Conservation (phyloP, 2,329 filamentous ascomycete genomes). For the Stachybotrys elegans region DNA sequence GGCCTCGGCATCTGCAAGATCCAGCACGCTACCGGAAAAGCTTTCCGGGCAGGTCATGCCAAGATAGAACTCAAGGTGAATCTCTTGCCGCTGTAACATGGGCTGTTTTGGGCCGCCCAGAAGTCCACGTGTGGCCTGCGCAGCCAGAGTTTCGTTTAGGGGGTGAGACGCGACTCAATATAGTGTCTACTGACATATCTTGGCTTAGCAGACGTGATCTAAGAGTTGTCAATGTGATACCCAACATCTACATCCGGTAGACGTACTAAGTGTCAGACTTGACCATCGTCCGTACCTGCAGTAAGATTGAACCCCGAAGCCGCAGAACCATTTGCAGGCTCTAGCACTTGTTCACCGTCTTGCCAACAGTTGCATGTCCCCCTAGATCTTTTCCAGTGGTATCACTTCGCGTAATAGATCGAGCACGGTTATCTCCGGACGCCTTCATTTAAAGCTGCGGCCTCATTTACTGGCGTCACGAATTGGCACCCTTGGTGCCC, state of each 20-base stretch:
- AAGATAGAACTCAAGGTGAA: not conserved
- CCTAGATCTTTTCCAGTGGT: constrained; percentile 27
- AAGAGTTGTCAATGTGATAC: too few relatives aligned
- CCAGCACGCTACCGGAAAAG: not conserved
- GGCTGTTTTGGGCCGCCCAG: not conserved
- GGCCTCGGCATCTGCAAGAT: not conserved
- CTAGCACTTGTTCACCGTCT: not conserved
- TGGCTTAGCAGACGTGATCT: constrained; percentile 1
- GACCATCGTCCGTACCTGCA: constrained; percentile 1
- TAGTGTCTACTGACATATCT: not conserved
- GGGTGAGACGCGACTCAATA: not conserved
- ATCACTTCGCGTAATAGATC: constrained; percentile 26
- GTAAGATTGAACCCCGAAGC: not conserved
- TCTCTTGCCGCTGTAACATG: constrained; percentile 3
- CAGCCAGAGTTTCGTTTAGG: not conserved
- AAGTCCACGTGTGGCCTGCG: not conserved
- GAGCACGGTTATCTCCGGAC: constrained; percentile 34
- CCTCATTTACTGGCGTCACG: too few relatives aligned
- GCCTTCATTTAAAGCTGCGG: too few relatives aligned
- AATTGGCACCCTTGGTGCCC: too few relatives aligned
- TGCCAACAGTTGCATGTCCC: constrained; percentile 17
- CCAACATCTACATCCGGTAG: too few relatives aligned
- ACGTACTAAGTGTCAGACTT: not conserved
- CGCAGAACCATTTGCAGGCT: not conserved
- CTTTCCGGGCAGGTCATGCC: not conserved